phyloP scores from a whole-genome alignment of 2,329 filamentous ascomycete species.

The Aspergillus terreus region DNA sequence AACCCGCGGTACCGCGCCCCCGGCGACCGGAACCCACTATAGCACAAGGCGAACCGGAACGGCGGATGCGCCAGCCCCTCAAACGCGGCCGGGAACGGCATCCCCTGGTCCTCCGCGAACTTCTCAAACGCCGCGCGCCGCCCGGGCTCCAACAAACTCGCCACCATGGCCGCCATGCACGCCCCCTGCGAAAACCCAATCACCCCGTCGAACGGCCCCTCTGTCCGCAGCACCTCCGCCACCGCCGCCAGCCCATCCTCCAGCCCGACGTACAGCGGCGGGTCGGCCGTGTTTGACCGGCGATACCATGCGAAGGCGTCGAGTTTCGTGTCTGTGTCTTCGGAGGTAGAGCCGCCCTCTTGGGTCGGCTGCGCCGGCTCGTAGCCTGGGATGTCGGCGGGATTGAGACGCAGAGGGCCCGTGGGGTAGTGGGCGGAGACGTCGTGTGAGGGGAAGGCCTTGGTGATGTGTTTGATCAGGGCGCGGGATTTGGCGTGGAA shows the following conservation, averaged over 20 bases:
- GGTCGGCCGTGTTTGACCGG: slow-evolving; percentile 57
- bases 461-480: slow-evolving; percentile 73
- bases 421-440: slow-evolving; percentile 66
- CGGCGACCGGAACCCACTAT: slow-evolving; percentile 71
- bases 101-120: slow-evolving; percentile 27
- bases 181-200: slow-evolving; percentile 82
- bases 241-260: slow-evolving; percentile 64
- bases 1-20: slow-evolving; percentile 62
- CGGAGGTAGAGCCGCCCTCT: slow-evolving; percentile 17
- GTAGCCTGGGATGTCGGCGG: slow-evolving; percentile 68
- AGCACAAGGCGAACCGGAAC: slow-evolving; percentile 69
- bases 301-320: slow-evolving; percentile 85
- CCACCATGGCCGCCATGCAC: slow-evolving; percentile 67
- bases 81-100: slow-evolving; percentile 53
- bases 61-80: slow-evolving; percentile 47
- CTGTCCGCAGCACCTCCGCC: slow-evolving; percentile 57
- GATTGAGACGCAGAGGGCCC: slow-evolving; percentile 60
- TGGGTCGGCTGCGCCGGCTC: slow-evolving; percentile 36
- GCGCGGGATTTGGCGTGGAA: slow-evolving; percentile 89
- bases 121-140: slow-evolving; percentile 45
- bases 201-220: slow-evolving; percentile 71
- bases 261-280: slow-evolving; percentile 63
- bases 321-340: slow-evolving; percentile 32
- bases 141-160: slow-evolving; percentile 63
- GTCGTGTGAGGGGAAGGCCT: slow-evolving; percentile 63